phyloP scores from a whole-genome alignment of 2,329 filamentous ascomycete species.

The Cladophialophora psammophila region DNA sequence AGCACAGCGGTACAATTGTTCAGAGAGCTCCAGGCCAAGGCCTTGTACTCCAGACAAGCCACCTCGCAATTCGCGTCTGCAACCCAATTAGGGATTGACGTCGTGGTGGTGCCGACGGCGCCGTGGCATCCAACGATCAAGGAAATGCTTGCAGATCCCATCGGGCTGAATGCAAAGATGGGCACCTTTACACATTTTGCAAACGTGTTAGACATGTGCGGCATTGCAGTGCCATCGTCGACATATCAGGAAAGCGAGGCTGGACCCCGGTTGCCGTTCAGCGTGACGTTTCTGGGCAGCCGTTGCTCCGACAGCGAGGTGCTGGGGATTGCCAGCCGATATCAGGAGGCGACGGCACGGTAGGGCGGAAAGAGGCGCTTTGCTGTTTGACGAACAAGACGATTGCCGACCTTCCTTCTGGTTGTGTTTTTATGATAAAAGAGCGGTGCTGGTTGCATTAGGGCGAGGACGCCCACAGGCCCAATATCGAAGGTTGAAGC shows the following conservation, averaged over 20 bases:
- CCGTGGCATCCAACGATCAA: conserved; percentile 61
- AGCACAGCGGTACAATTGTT: conserved; percentile 58
- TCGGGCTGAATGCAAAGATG: conserved; percentile 61
- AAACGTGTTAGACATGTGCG: conserved; percentile 67
- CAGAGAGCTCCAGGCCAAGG: conserved; percentile 56
- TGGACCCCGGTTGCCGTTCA: conserved; percentile 38
- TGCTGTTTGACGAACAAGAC: not conserved
- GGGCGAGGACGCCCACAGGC: not conserved
- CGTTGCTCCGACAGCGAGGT: conserved; percentile 56
- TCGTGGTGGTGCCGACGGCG: conserved; percentile 64
- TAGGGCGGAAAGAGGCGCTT: not conserved
- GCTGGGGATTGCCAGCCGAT: conserved; percentile 57
- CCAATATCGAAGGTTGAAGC: conserved; percentile 8
- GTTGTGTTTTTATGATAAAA: not conserved
- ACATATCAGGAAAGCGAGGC: conserved; percentile 39
- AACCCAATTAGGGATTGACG: conserved; percentile 48
- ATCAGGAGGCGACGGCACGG: conserved; percentile 39
- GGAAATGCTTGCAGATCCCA: conserved; percentile 60
- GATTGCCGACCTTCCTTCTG: not conserved
- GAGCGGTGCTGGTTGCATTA: not conserved
- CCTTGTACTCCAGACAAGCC: conserved; percentile 42
- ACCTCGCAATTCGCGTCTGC: conserved; percentile 28
- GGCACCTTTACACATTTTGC: conserved; percentile 68
- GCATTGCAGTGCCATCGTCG: conserved; percentile 62
- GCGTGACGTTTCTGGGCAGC: conserved; percentile 44